These are phyloP conservation scores for Trichoderma reesei DNA, from an alignment of 495 filamentous ascomycete species.

Conservation along the genomic window DNA sequence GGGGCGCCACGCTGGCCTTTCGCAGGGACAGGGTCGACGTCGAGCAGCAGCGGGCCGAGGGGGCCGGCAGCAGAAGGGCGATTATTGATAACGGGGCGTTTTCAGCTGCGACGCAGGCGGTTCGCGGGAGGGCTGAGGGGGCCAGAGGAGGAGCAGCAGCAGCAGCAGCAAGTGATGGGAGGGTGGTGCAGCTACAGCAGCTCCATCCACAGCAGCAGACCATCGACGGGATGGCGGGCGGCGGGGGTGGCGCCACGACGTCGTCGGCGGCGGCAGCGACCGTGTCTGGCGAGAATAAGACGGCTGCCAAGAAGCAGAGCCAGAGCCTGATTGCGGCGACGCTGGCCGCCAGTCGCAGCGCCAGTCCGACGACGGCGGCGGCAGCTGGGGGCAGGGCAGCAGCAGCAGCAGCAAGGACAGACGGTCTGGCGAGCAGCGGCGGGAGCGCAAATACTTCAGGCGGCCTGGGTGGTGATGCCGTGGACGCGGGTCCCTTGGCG, in stretches of 20 bases:
- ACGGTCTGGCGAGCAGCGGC: slow-evolving; percentile 17
- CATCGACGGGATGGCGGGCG: neutral
- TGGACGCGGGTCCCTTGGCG: slow-evolving; percentile 43
- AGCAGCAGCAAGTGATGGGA: neutral
- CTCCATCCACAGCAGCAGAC: neutral
- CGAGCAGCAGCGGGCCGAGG: slow-evolving; percentile 16
- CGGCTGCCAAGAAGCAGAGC: slow-evolving; percentile 35
- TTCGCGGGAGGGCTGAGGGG: neutral
- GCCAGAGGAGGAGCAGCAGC: neutral
- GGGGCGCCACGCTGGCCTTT: slow-evolving; percentile 39
- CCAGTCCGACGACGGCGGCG: slow-evolving; percentile 29
- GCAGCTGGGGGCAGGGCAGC: slow-evolving; percentile 14
- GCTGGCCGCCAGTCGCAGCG: slow-evolving; percentile 44
- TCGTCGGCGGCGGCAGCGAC: slow-evolving; percentile 14
- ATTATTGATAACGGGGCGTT: slow-evolving; percentile 31
- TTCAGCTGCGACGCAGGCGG: slow-evolving; percentile 31
- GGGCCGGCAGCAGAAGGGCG: slow-evolving; percentile 14
- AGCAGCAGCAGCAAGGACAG: slow-evolving; percentile 19
- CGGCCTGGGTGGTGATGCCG: slow-evolving; percentile 11
- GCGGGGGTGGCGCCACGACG: neutral
- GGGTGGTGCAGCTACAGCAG: neutral
- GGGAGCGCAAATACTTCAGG: slow-evolving; percentile 18
- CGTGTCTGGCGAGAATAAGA: slow-evolving; percentile 14
- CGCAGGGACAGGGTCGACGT: slow-evolving; percentile 18
- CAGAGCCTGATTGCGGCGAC: slow-evolving; percentile 47